Base-by-base conservation (phyloP, 805 yeast genomes). In the Zygosaccharomyces bailii region DNA sequence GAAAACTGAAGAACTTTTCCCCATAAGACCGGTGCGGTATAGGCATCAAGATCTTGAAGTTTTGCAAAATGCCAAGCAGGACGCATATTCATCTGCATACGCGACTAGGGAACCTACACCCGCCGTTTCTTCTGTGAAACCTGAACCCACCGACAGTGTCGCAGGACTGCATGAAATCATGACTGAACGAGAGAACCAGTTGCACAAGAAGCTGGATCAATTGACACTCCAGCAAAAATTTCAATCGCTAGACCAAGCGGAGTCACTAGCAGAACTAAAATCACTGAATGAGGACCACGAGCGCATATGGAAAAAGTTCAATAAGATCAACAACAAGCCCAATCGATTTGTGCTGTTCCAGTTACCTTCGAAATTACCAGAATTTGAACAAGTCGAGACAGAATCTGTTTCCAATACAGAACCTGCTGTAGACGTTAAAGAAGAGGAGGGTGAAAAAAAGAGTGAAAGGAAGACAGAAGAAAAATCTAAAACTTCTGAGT, bases 11-110 rank as follows among this genome's bases (percentile, higher is more conserved):
- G 57, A 57, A 14, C 61, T 82, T 24, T 82, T 84, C 68, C 91
- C 91, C 0, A 82, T 84, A 4, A 74, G 89, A 53, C 86, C 91
- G 1, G 71, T 71, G 7, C 73, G 88, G 63, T 66, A 69, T 8
- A 73, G 70, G 24, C 73, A 70, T 43, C 67, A 64, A 29, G 74
- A 65, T n/a, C 59, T 68, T 11, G 67, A 61, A 3, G 47, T 60
- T 1, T 60, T 68, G 16, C 68, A 70, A 44, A 53, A 48, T 18
- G 63, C 50, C 5, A 50, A 62, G 2, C 61, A 65, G 31, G 64
- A 57, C 23, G 47, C 65, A 3, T 48, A 62, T 13, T 25, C 40
- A 2, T 52, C 59, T 5, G 56, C 46, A 13, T 45, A 47, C 9
- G 39, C 55, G 7, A 55, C 65, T 4, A 50, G 62, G 24, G 66